Evolutionary conservation across 202 grass and related monocot genomes (phyloP).

Genomic region (Zoysia matrella): DNA sequence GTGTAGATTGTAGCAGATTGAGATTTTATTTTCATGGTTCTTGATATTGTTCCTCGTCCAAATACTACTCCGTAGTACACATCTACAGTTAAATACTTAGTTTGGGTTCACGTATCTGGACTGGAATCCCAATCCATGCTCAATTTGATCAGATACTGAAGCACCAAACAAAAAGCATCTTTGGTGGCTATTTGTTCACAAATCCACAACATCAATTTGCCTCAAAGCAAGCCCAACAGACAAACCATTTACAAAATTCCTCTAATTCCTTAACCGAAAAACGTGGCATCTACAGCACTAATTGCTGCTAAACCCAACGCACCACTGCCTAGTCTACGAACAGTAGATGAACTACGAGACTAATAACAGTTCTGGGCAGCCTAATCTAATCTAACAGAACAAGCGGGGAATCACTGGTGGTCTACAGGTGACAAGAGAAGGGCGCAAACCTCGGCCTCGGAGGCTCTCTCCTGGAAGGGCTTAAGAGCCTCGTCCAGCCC

Average conservation of each 20-base stretch:
- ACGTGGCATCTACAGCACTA: background rate
- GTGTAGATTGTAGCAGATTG: background rate
- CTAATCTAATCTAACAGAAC: background rate
- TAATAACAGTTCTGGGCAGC: background rate
- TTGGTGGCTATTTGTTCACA: background rate
- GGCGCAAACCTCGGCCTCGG: constrained; percentile 60
- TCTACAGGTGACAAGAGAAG: background rate
- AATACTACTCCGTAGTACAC: too few relatives aligned
- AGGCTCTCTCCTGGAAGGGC: constrained; percentile 61
- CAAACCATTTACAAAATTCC: background rate
- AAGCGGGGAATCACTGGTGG: background rate
- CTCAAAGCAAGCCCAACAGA: background rate
- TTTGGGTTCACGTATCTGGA: background rate
- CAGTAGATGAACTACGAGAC: background rate
- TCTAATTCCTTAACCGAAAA: background rate
- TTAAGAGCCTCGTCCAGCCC: constrained; percentile 44
- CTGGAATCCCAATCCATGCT: background rate
- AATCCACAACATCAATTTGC: constrained; percentile 3
- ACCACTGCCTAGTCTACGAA: too few relatives aligned
- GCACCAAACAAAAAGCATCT: background rate
- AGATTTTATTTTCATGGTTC: background rate
- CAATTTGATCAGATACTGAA: background rate
- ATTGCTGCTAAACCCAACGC: background rate
- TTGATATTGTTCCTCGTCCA: background rate
- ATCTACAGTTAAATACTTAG: background rate